A percentile compares a stretch with the other conserved stretches of the same genome.
phyloP scores from a whole-genome alignment of 1,139 yeast species.

The Blastobotrys capitulatus region DNA sequence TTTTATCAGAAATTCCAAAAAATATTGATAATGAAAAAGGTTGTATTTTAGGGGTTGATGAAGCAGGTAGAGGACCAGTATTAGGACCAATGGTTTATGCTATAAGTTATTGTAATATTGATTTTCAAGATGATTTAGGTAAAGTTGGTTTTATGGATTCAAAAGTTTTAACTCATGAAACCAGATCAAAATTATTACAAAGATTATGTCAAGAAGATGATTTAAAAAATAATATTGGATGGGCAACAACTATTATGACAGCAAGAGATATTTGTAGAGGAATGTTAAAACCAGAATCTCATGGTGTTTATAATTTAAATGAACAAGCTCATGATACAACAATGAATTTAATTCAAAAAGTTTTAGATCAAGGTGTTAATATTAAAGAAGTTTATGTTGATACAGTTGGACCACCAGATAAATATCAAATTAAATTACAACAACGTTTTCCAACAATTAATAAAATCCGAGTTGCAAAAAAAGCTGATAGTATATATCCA shows the following conservation, averaged over 20 bases:
- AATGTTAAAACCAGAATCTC: constrained; percentile 66
- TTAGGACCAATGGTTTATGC: constrained; percentile 96
- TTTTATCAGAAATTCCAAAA: constrained; percentile 35
- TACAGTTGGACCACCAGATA: constrained; percentile 92
- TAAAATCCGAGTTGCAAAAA: constrained; percentile 76
- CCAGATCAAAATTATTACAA: constrained; percentile 56
- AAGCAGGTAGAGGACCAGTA: constrained; percentile 98
- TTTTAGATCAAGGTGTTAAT: constrained; percentile 56
- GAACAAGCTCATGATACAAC: constrained; percentile 97
- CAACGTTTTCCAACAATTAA: constrained; percentile 57
- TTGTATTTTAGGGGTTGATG: constrained; percentile 83
- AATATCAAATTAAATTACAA: constrained; percentile 73
- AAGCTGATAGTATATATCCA: constrained; percentile 92
- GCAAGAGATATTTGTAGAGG: constrained; percentile 85
- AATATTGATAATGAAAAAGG: constrained; percentile 25
- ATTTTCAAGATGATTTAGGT: constrained; percentile 50
- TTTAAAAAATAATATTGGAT: constrained; percentile 62
- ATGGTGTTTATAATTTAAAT: constrained; percentile 64
- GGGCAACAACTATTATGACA: constrained; percentile 81
- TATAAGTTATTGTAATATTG: constrained; percentile 63
- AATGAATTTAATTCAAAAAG: constrained; percentile 62
- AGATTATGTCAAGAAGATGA: constrained; percentile 46
- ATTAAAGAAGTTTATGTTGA: constrained; percentile 76
- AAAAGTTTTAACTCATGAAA: constrained; percentile 70
- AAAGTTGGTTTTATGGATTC: constrained; percentile 88